Conservation (phyloP, 179 eudicot species). For the Vitellaria paradoxa region DNA sequence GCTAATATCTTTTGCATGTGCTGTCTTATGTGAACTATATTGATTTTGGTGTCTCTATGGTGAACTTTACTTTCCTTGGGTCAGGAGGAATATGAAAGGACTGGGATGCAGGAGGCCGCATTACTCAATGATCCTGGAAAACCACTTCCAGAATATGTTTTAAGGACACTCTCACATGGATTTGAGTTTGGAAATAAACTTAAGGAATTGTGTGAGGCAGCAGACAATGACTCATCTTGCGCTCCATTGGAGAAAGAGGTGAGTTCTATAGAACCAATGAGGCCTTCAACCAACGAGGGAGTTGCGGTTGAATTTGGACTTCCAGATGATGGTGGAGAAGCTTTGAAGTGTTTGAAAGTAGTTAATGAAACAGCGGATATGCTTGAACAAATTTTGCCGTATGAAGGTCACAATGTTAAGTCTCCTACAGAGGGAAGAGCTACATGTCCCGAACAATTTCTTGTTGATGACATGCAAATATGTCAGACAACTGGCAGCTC, state of each 20-base stretch:
- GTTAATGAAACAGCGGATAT: slow-evolving; percentile 15
- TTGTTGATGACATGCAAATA: slow-evolving; percentile 21
- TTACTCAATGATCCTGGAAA: slow-evolving; percentile 55
- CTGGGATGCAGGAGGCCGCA: slow-evolving; percentile 53
- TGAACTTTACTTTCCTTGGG: slow-evolving; percentile 21
- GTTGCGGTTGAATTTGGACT: slow-evolving; percentile 25
- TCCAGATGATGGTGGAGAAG: slow-evolving; percentile 19
- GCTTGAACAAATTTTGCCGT: slow-evolving; percentile 20
- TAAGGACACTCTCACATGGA: slow-evolving; percentile 52
- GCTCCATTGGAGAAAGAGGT: slow-evolving; percentile 26
- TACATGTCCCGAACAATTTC: slow-evolving; percentile 5
- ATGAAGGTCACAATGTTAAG: slow-evolving; percentile 16
- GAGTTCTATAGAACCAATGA: slow-evolving; percentile 20
- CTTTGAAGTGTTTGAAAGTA: slow-evolving; percentile 23
- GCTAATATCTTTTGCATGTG: slow-evolving; percentile 17
- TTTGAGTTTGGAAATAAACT: slow-evolving; percentile 50
- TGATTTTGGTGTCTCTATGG: slow-evolving; percentile 11
- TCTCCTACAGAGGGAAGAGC: slow-evolving; percentile 19
- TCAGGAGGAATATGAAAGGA: slow-evolving; percentile 82
- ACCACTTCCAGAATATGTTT: slow-evolving; percentile 65
- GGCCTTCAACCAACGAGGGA: slow-evolving; percentile 27
- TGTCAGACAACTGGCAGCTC: slow-evolving; percentile 25
- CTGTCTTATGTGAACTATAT: not conserved
- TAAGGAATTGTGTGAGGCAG: slow-evolving; percentile 37
- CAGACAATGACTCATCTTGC: slow-evolving; percentile 25